Conservation (phyloP, 176 grass and related monocot genomes). For the Raddia guianensis region DNA sequence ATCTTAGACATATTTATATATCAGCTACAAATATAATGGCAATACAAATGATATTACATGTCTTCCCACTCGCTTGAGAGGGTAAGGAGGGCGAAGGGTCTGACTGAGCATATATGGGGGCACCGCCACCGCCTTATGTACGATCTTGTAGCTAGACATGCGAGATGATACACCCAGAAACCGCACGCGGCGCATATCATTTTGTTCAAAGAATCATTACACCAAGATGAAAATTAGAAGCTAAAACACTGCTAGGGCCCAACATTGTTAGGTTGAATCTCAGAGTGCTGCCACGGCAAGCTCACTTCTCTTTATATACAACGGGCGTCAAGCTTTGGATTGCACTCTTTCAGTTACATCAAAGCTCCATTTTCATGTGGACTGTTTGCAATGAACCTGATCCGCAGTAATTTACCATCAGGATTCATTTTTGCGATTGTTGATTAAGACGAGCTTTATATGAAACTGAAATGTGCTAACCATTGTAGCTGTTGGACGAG, state of each 20-base stretch:
- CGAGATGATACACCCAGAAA: conserved; percentile 9
- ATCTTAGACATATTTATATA: conserved; percentile 41
- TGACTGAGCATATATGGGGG: conserved; percentile 28
- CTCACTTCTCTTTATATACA: conserved; percentile 70
- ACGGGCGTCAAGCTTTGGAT: conserved; percentile 46
- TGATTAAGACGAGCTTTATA: background rate
- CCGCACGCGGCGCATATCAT: conserved; percentile 8
- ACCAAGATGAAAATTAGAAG: conserved; percentile 49
- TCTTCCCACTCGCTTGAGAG: conserved; percentile 40
- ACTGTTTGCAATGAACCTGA: conserved; percentile 76
- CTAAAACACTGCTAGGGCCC: conserved; percentile 60
- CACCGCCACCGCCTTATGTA: background rate
- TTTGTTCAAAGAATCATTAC: conserved; percentile 79
- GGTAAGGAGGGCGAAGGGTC: conserved; percentile 24
- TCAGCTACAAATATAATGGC: conserved; percentile 51
- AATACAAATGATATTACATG: conserved; percentile 67
- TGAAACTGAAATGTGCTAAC: conserved; percentile 39
- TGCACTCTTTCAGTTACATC: conserved; percentile 18
- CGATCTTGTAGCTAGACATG: conserved; percentile 40
- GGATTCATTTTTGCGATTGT: background rate
- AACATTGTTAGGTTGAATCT: conserved; percentile 87
- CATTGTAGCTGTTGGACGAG: conserved; percentile 71
- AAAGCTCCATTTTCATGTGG: conserved; percentile 98
- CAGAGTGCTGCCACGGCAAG: conserved; percentile 49
- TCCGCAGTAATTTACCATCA: conserved; percentile 13